Conservation (phyloP, 495 filamentous ascomycete genomes). For the Acidiella bohemica region DNA sequence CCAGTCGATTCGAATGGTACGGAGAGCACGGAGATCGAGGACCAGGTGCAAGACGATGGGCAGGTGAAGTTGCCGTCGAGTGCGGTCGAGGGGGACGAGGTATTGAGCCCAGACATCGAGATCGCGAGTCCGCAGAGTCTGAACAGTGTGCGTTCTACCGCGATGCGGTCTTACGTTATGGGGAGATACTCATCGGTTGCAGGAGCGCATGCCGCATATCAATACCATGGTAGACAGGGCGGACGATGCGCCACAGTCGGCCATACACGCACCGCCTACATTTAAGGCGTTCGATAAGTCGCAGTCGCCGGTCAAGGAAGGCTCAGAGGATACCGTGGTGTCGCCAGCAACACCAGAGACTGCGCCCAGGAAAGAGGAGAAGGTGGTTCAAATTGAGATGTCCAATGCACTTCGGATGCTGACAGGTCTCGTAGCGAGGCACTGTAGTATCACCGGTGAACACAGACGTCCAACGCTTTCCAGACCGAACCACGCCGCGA, state of each 20-base stretch:
- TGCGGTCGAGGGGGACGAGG: conserved; percentile 17
- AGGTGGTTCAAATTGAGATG: no score
- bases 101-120: conserved; percentile 25
- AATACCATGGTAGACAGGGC: conserved; percentile 6
- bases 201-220: conserved; percentile 10
- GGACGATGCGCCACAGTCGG: conserved; percentile 59
- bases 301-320: conserved; percentile 21
- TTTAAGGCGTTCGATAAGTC: conserved; percentile 52
- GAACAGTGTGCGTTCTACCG: conserved; percentile 5
- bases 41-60: conserved; percentile 41
- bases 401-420: no score
- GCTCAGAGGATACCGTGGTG: conserved; percentile 18
- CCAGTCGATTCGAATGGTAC: conserved; percentile 66
- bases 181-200: conserved; percentile 2
- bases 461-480: conserved; percentile 51
- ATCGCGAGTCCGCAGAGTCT: conserved; percentile 26
- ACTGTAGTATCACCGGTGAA: conserved; percentile 20
- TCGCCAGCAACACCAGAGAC: conserved; percentile 12
- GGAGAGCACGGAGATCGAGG: conserved; percentile 58
- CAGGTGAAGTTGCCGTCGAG: conserved; percentile 25
- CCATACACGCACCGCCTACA: conserved; percentile 73
- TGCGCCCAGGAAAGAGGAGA: no score
- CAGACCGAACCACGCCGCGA: conserved; percentile 62
- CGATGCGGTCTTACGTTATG: not conserved
- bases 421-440: no score